phyloP scores from a whole-genome alignment of 257 asterid genomes.

The Nicotiana paniculata region DNA sequence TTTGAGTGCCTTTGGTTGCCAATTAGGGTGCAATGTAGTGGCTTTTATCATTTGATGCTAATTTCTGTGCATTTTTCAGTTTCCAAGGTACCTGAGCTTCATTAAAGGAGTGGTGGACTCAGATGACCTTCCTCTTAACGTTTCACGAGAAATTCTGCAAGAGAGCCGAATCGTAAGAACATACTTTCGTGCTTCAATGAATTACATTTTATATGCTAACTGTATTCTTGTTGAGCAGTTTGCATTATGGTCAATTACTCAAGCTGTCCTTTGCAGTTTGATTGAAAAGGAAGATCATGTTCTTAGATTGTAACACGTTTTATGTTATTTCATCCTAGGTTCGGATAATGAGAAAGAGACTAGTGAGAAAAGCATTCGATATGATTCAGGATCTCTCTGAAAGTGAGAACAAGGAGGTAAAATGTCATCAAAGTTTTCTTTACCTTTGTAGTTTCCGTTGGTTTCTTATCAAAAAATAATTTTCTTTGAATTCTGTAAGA shows the following conservation, averaged over 20 bases:
- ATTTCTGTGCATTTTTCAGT: conserved; percentile 44
- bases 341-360: conserved; percentile 95
- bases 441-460: background rate
- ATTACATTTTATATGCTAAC: background rate
- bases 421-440: background rate
- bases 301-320: background rate
- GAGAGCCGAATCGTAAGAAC: conserved; percentile 95
- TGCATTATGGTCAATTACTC: background rate
- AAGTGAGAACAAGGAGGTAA: conserved; percentile 85
- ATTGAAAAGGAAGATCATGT: background rate
- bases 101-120: conserved; percentile 98
- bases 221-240: background rate
- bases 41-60: background rate
- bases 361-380: conserved; percentile 93
- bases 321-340: conserved; percentile 39
- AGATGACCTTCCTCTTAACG: conserved; percentile 95
- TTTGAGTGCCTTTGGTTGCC: background rate
- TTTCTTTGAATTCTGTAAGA: background rate
- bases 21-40: background rate
- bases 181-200: background rate
- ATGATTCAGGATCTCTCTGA: conserved; percentile 99
- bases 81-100: conserved; percentile 97
- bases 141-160: conserved; percentile 96
- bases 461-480: background rate
- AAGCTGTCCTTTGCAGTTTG: background rate